Conservation (phyloP, 192 early-diverging fungal genomes). For the Dispira parvispora region DNA sequence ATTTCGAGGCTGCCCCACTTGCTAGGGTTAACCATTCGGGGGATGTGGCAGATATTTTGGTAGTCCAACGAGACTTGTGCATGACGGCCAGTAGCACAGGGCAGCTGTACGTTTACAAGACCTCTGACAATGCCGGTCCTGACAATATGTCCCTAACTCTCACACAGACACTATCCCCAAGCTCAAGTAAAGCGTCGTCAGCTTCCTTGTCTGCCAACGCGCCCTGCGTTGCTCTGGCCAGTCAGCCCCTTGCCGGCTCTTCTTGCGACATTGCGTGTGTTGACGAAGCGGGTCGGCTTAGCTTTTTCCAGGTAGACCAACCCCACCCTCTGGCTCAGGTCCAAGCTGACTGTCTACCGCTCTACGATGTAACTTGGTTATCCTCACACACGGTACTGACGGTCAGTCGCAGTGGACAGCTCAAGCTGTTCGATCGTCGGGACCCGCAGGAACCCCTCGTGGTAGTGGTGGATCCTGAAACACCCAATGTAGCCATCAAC, state of each 20-base stretch:
- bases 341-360: constrained; percentile 2
- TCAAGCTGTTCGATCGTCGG: constrained; percentile 28
- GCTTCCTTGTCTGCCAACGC: neutral
- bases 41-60: neutral
- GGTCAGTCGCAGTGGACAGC: constrained; percentile 23
- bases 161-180: neutral
- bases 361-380: constrained; percentile 27
- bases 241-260: constrained; percentile 13
- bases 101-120: neutral
- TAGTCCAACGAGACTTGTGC: neutral
- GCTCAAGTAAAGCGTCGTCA: neutral
- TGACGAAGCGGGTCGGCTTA: constrained; percentile 25
- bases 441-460: constrained; percentile 13
- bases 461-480: constrained; percentile 20
- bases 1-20: neutral
- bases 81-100: neutral
- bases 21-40: neutral
- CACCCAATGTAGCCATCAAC: constrained; percentile 15
- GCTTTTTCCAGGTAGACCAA: constrained; percentile 21
- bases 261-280: constrained; percentile 25
- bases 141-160: neutral
- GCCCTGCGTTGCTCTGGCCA: constrained; percentile 16
- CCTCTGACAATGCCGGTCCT: neutral
- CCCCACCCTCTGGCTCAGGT: constrained; percentile 6
- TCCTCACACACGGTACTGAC: constrained; percentile 20